These are phyloP conservation scores for Magnaporthiopsis poae DNA, from an alignment of 2,329 filamentous ascomycete species.

Conservation along the genomic window DNA sequence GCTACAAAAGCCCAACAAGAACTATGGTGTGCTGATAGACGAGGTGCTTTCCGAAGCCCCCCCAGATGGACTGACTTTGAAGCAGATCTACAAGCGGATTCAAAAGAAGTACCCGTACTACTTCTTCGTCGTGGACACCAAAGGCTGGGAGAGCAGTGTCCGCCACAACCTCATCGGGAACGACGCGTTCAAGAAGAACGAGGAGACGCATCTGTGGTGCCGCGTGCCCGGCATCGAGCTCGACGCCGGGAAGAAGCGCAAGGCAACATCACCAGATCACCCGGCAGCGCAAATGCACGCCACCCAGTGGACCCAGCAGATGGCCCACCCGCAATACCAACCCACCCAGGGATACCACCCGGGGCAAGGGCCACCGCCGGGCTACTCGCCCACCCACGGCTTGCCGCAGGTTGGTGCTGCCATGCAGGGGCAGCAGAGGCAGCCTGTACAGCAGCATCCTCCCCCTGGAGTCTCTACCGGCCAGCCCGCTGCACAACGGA, in stretches of 20 bases:
- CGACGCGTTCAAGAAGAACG: constrained; percentile 50
- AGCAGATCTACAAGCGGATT: constrained; percentile 55
- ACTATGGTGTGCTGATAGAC: constrained; percentile 51
- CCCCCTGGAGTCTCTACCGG: constrained; percentile 8
- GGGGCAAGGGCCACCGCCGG: constrained; percentile 12
- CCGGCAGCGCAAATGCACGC: constrained; percentile 25
- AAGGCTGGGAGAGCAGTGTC: constrained; percentile 58
- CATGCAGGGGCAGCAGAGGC: constrained; percentile 3
- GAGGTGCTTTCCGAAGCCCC: constrained; percentile 47
- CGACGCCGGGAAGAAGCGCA: constrained; percentile 50
- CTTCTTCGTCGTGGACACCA: constrained; percentile 50
- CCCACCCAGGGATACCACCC: constrained; percentile 14
- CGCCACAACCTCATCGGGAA: constrained; percentile 54
- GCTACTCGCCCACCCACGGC: constrained; percentile 12
- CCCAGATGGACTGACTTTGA: constrained; percentile 44
- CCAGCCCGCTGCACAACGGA: constrained; percentile 12
- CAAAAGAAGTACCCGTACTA: constrained; percentile 49
- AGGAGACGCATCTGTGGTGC: constrained; percentile 46
- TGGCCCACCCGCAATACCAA: constrained; percentile 15
- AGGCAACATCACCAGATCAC: constrained; percentile 44
- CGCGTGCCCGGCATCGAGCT: constrained; percentile 49
- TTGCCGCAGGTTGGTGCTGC: constrained; percentile 7
- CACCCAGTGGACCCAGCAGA: constrained; percentile 12
- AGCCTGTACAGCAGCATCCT: constrained; percentile 16
- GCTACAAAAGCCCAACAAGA: constrained; percentile 52